Evolutionary conservation across 352 stramenopile species (phyloP).

Genomic region (Phytophthora litchii): DNA sequence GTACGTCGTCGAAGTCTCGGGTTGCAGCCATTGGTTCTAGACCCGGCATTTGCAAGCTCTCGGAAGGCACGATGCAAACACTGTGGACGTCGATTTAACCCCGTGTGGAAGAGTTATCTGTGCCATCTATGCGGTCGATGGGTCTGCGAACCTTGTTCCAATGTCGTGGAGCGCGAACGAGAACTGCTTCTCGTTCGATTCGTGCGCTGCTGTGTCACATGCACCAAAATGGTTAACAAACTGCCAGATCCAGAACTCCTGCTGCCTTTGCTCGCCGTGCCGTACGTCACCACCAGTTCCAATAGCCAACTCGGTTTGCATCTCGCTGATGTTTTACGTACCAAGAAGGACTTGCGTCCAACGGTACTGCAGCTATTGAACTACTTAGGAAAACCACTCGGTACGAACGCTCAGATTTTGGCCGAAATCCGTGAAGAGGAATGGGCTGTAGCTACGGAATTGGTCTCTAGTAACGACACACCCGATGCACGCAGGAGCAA

Average conservation of each 20-base stretch:
- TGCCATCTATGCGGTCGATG: conserved; percentile 62
- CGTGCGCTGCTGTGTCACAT: conserved; percentile 52
- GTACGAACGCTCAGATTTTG: conserved; percentile 32
- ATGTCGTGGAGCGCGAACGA: conserved; percentile 58
- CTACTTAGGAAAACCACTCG: conserved; percentile 33
- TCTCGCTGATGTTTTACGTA: conserved; percentile 48
- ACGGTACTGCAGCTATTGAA: conserved; percentile 45
- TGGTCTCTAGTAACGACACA: conserved; percentile 15
- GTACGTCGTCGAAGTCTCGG: conserved; percentile 53
- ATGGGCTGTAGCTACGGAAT: conserved; percentile 36
- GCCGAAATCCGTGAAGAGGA: conserved; percentile 44
- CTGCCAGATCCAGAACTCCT: conserved; percentile 48
- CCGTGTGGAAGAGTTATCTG: conserved; percentile 49
- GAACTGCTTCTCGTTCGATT: conserved; percentile 52
- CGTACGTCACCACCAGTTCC: conserved; percentile 37
- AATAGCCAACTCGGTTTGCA: conserved; percentile 52
- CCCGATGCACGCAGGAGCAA: conserved; percentile 13
- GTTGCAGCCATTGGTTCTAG: conserved; percentile 48
- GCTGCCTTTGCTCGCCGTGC: conserved; percentile 27
- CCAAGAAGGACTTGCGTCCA: conserved; percentile 33
- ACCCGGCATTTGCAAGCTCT: conserved; percentile 20
- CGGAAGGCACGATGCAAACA: conserved; percentile 44
- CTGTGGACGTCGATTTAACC: conserved; percentile 53
- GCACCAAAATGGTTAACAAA: conserved; percentile 58
- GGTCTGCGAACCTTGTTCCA: conserved; percentile 58